Percentiles rank a stretch among this genome's conserved stretches.
Conservation (phyloP, 1,284 basidiomycete genomes). For the Austroboletus novae-zelandiae region DNA sequence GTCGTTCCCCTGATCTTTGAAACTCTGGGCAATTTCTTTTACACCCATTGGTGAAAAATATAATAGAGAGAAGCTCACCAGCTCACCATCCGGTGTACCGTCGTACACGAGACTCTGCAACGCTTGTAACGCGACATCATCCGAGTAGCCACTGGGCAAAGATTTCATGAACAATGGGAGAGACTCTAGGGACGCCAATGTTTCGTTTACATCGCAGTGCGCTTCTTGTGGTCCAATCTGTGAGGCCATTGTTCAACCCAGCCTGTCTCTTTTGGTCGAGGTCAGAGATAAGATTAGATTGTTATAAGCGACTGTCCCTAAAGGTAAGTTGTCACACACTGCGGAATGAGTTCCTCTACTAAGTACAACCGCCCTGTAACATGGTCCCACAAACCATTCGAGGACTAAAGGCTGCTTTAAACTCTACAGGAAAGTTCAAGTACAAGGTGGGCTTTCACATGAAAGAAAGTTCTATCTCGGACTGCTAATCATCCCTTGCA, state of each 20-base stretch:
- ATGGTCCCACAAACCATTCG: conserved; percentile 37
- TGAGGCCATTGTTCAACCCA: conserved; percentile 14
- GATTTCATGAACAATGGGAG: conserved; percentile 92
- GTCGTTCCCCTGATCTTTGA: conserved; percentile 95
- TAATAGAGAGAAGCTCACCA: background rate
- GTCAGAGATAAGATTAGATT: conserved; percentile 21
- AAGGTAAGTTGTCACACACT: background rate
- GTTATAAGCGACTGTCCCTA: too few species aligned
- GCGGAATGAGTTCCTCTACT: too few species aligned
- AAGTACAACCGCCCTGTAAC: background rate
- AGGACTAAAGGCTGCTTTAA: conserved; percentile 58
- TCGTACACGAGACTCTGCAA: conserved; percentile 86
- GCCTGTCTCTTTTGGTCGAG: background rate
- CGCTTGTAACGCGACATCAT: conserved; percentile 74
- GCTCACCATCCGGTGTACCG: conserved; percentile 90
- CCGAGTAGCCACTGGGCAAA: conserved; percentile 66
- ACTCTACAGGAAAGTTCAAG: conserved; percentile 55
- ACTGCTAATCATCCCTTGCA: conserved; percentile 25
- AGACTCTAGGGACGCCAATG: conserved; percentile 52
- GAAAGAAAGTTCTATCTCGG: background rate
- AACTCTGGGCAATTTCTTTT: conserved; percentile 86
- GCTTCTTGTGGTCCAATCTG: conserved; percentile 36
- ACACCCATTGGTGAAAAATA: conserved; percentile 3
- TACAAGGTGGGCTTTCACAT: conserved; percentile 49
- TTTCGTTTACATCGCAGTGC: conserved; percentile 40